These are phyloP conservation scores for Aspergillus egyptiacus DNA, from an alignment of 495 filamentous ascomycete genomes.

Conservation along the genomic window DNA sequence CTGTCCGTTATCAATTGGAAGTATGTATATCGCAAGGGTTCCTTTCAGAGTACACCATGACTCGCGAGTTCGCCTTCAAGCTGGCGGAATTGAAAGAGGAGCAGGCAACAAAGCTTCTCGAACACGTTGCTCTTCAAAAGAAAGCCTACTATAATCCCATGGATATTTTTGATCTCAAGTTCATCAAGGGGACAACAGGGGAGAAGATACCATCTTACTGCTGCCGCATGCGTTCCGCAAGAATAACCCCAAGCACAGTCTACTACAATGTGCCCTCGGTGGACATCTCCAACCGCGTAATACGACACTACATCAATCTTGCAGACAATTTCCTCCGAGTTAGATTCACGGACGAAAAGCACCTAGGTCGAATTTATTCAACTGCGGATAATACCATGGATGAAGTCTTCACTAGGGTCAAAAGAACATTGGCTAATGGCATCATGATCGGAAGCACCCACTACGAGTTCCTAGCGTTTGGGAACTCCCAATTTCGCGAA, in stretches of 20 bases:
- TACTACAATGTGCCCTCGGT: conserved; percentile 69
- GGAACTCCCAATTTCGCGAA: conserved; percentile 92
- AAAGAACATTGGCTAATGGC: conserved; percentile 64
- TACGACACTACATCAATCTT: conserved; percentile 61
- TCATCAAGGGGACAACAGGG: conserved; percentile 36
- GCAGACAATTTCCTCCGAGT: conserved; percentile 86
- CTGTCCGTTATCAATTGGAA: conserved; percentile 84
- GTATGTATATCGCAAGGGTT: conserved; percentile 76
- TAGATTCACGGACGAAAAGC: conserved; percentile 80
- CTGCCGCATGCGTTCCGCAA: conserved; percentile 65
- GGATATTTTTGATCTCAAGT: conserved; percentile 58
- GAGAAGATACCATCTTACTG: conserved; percentile 64
- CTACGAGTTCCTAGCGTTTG: conserved; percentile 90
- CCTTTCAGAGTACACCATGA: conserved; percentile 75
- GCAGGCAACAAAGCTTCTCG: conserved; percentile 51
- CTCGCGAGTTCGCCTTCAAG: conserved; percentile 54
- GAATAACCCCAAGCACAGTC: conserved; percentile 76
- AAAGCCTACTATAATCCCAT: conserved; percentile 63
- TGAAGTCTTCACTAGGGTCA: conserved; percentile 67
- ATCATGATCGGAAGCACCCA: conserved; percentile 74
- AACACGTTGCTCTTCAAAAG: conserved; percentile 55
- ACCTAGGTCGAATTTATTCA: conserved; percentile 52
- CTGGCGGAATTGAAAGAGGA: conserved; percentile 46
- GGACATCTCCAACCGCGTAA: conserved; percentile 83
- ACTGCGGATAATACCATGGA: conserved; percentile 54